Evolutionary conservation across 192 early-diverging fungal genomes (phyloP), one percentile per base, ranked within the genome.

Genomic region (Mortierella claussenii): DNA sequence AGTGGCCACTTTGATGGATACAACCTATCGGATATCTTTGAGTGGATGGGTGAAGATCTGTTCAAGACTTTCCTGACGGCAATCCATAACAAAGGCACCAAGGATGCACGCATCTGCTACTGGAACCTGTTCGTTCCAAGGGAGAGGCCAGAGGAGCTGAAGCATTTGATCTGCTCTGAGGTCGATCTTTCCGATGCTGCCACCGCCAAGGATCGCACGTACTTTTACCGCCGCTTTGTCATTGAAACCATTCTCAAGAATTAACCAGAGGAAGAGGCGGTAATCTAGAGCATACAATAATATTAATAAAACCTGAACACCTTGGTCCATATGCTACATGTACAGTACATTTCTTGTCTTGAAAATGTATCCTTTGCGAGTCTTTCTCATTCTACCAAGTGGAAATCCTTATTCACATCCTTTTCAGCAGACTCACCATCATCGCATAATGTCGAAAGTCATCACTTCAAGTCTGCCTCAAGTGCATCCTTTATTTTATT

Each of bases 81-180:
- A 1, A 76, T 76, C 13, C 73, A 76, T 30, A 67, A 56, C 27
- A 76, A 76, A 46, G 73, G 73, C 20, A 76, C 63, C 21, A 66
- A 66, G 40, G 59, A 76, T 46, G 63, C 73, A 0, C 48, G 73
- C 4, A 76, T 76, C 65, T 76, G 73, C 43, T 76, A 76, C 44
- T 76, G 73, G 73, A 76, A 76, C 59, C 34, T 76, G 50, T 76
- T 76, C 40, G 73, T 76, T n/a, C 73, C 73, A 15, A 37, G 73
- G 2, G 73, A 76, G 46, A 48, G 73, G 20, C 73, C 73, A n/a
- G 64, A 76, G 46, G 64, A 66, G 21, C 17, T 76, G 4, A 76
- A 67, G 64, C 26, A 76, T 26, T 33, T 67, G 43, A 76, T 76
- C 13, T 65, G 40, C 3, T 76, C 73, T 0, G 73, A 76, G 43